Percentiles rank a stretch among this genome's conserved stretches.
phyloP scores from a whole-genome alignment of 2,329 filamentous ascomycete genomes.

The Ophiognomonia clavigignenti-juglandacearum region DNA sequence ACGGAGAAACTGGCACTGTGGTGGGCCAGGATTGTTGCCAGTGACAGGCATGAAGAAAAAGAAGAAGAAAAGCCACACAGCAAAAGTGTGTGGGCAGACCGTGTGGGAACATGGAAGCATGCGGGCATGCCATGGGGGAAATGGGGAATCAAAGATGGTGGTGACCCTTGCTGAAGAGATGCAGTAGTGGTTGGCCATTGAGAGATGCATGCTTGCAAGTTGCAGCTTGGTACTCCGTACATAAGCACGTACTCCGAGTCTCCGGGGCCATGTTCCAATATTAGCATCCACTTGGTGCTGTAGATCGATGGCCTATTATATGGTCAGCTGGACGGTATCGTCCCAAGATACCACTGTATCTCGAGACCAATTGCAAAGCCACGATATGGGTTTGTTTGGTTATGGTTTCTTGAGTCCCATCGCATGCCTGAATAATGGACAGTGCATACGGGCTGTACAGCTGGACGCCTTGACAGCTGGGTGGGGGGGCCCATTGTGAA shows the following conservation, averaged over 20 bases:
- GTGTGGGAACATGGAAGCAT: no score
- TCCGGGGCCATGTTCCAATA: conserved; percentile 19
- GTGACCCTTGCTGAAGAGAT: conserved; percentile 28
- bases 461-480: no score
- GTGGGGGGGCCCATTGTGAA: no score
- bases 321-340: conserved; percentile 7
- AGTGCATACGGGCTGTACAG: no score
- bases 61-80: conserved; percentile 8
- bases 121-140: conserved; percentile 28
- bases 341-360: conserved; percentile 6
- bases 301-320: conserved; percentile 11
- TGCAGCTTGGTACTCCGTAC: conserved; percentile 15
- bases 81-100: no score
- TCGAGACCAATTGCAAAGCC: conserved; percentile 13
- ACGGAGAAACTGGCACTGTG: conserved; percentile 15
- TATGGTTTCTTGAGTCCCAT: no score
- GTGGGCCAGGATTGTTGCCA: no score
- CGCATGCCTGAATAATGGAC: background rate
- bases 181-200: no score
- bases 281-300: conserved; percentile 19
- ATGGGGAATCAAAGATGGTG: conserved; percentile 25
- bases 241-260: conserved; percentile 7
- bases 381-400: background rate
- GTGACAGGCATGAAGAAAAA: conserved; percentile 1
- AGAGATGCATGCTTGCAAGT: no score